Evolutionary conservation across 2,329 filamentous ascomycete genomes (phyloP).

Genomic region (Phaeosphaeria sp.): DNA sequence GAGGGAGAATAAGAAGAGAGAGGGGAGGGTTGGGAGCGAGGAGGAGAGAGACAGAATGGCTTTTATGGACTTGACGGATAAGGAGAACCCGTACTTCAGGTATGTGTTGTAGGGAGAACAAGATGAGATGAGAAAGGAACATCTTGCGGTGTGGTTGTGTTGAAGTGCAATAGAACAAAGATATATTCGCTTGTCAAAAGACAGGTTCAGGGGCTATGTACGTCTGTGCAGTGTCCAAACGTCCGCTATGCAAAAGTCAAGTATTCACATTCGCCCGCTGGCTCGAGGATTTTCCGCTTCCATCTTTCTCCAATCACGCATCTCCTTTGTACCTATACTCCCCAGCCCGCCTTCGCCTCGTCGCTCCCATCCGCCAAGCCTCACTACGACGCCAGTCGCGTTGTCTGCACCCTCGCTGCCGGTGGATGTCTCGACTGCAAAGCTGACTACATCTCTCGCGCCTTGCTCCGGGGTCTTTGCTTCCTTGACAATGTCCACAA

Average conservation of each 20-base stretch:
- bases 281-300: constrained; percentile 84
- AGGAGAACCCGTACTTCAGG: constrained; percentile 63
- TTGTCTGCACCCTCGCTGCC: constrained; percentile 62
- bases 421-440: constrained; percentile 80
- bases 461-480: constrained; percentile 88
- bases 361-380: constrained; percentile 70
- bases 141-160: neutral
- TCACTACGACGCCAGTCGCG: constrained; percentile 67
- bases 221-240: neutral
- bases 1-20: constrained; percentile 57
- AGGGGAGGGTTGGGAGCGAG: constrained; percentile 59
- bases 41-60: constrained; percentile 58
- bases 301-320: constrained; percentile 79
- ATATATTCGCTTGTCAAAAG: neutral
- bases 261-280: constrained; percentile 63
- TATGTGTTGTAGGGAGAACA: constrained; percentile 52
- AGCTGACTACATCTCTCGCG: constrained; percentile 77
- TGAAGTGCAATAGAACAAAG: neutral
- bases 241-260: neutral
- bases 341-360: constrained; percentile 85
- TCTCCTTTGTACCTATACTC: constrained; percentile 89
- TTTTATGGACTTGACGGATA: constrained; percentile 63
- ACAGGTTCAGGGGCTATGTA: neutral
- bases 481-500: constrained; percentile 95
- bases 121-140: neutral